Conservation (phyloP, 306 rosid genomes). For the Lagenaria siceraria region DNA sequence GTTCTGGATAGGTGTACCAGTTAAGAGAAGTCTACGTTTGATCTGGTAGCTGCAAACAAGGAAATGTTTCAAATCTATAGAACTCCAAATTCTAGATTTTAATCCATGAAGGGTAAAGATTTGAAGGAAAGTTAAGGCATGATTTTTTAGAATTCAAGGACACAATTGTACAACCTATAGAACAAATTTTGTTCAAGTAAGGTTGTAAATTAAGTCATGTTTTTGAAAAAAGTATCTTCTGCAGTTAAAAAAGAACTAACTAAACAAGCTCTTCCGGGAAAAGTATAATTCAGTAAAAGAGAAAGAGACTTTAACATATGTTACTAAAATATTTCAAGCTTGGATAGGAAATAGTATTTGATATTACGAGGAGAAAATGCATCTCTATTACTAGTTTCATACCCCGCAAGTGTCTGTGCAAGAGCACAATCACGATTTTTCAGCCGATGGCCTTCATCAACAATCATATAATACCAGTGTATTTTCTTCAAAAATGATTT, state of each 20-base stretch:
- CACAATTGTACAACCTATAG: too few species aligned
- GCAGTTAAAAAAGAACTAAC: neutral
- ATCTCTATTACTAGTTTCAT: conserved; percentile 13
- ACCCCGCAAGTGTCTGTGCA: conserved; percentile 94
- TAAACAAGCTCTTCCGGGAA: neutral
- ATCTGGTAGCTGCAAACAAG: conserved; percentile 62
- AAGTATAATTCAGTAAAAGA: neutral
- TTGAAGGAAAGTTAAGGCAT: neutral
- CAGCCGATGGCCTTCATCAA: conserved; percentile 97
- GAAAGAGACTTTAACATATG: neutral
- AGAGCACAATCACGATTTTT: conserved; percentile 96
- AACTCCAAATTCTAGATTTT: neutral
- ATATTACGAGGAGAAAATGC: conserved; percentile 5
- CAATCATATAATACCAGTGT: conserved; percentile 83
- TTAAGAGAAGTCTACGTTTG: conserved; percentile 76
- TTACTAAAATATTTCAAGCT: neutral
- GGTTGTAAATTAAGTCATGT: neutral
- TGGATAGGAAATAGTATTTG: neutral
- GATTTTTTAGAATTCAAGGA: neutral
- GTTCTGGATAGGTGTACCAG: conserved; percentile 99
- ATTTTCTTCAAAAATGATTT: conserved; percentile 89
- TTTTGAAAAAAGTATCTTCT: neutral
- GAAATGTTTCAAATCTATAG: neutral
- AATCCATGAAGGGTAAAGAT: neutral
- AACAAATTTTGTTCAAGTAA: too few species aligned